Evolutionary conservation across 2,329 filamentous ascomycete genomes (phyloP).

Genomic region (Ascochyta rabiei): DNA sequence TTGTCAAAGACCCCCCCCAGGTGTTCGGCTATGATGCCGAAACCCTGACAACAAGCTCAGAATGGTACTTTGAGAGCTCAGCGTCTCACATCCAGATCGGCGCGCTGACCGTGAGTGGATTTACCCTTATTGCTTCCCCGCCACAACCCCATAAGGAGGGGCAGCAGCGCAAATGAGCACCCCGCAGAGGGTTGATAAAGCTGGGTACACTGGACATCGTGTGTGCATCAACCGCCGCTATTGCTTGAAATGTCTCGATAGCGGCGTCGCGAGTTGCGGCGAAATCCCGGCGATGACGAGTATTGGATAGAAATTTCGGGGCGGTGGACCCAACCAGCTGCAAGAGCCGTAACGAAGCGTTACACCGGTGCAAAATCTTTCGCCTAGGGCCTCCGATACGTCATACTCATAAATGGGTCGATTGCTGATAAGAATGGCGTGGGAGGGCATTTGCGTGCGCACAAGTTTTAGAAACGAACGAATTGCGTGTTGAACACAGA

Average conservation of each 20-base stretch:
- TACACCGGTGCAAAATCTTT: conserved; percentile 33
- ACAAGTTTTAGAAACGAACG: conserved; percentile 2
- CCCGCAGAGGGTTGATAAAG: conserved; percentile 12
- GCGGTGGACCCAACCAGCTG: conserved; percentile 28
- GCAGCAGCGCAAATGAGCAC: conserved; percentile 17
- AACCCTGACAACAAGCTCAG: background rate
- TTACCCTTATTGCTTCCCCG: conserved; percentile 14
- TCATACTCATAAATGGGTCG: conserved; percentile 29
- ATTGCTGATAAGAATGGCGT: conserved; percentile 17
- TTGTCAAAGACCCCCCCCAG: background rate
- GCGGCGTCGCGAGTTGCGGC: conserved; percentile 18
- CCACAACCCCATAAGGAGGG: conserved; percentile 15
- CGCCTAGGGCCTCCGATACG: conserved; percentile 37
- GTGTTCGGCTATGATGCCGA: conserved; percentile 10
- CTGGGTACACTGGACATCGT: conserved; percentile 18
- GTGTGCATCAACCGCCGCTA: conserved; percentile 29
- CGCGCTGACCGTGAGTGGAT: conserved; percentile 1
- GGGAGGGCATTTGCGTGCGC: conserved; percentile 6
- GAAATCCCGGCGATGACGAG: conserved; percentile 24
- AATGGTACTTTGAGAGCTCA: background rate
- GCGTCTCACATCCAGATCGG: background rate
- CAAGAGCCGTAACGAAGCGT: conserved; percentile 32
- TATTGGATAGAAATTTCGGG: conserved; percentile 29
- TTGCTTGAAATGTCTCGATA: conserved; percentile 18
- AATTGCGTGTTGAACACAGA: conserved; percentile 4